These are phyloP conservation scores for Globisporangium emineosum DNA, from an alignment of 352 stramenopile species.

Conservation along the genomic window DNA sequence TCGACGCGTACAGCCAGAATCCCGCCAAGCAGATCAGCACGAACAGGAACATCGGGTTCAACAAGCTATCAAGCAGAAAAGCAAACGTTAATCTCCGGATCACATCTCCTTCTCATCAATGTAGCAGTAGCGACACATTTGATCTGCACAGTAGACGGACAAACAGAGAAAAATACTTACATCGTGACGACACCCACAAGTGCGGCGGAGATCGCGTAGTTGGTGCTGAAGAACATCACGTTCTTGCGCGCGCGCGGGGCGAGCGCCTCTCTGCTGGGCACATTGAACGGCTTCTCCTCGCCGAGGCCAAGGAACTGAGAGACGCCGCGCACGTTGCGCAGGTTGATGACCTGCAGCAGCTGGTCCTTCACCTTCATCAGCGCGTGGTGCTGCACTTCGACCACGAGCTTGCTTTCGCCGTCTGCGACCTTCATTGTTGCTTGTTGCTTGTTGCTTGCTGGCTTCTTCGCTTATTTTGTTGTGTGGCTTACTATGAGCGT, in stretches of 20 bases:
- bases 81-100: conserved; percentile 1
- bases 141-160: background rate
- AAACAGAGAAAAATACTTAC: conserved; percentile 25
- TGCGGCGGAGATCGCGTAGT: conserved; percentile 77
- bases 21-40: conserved; percentile 78
- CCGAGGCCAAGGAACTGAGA: conserved; percentile 80
- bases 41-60: conserved; percentile 88
- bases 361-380: conserved; percentile 68
- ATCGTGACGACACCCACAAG: conserved; percentile 83
- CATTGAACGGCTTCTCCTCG: conserved; percentile 85
- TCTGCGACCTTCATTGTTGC: conserved; percentile 57
- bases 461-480: conserved; percentile 1
- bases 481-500: conserved; percentile 1
- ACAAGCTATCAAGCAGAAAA: conserved; percentile 33
- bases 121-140: background rate
- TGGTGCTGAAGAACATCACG: conserved; percentile 79
- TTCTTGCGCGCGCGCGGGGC: conserved; percentile 73
- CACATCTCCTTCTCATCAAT: conserved; percentile 3
- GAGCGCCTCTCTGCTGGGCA: conserved; percentile 62
- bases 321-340: conserved; percentile 79
- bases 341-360: conserved; percentile 57
- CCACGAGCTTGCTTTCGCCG: conserved; percentile 52
- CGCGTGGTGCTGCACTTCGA: conserved; percentile 60
- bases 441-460: conserved; percentile 10
- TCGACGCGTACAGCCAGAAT: conserved; percentile 83